Conservation (phyloP, 805 yeast genomes). For the Cephaloascus albidus region DNA sequence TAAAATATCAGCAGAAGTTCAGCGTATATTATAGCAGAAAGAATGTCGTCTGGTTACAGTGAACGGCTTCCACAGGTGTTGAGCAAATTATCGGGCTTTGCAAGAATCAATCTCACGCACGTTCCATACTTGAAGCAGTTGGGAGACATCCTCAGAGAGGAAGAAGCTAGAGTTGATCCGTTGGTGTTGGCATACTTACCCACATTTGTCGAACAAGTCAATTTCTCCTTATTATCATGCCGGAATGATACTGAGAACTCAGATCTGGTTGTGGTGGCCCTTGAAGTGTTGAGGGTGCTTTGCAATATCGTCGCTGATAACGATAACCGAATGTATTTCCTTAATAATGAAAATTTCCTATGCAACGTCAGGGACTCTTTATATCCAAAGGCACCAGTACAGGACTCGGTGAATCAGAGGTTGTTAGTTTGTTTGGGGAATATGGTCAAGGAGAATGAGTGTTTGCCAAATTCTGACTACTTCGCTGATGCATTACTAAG, state of each 20-base stretch:
- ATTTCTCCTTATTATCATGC: conserved; percentile 2
- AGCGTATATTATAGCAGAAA: too few species aligned
- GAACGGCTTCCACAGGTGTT: too few species aligned
- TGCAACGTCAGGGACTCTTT: conserved; percentile 7
- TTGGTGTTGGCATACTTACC: conserved; percentile 6
- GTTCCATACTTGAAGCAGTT: too few species aligned
- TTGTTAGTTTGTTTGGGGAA: conserved; percentile 1
- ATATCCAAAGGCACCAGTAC: conserved; percentile 9
- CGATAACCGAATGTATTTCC: conserved; percentile 8
- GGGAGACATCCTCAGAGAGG: conserved; percentile 11
- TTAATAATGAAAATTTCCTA: conserved; percentile 4
- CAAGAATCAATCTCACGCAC: too few species aligned
- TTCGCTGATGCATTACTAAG: too few species aligned
- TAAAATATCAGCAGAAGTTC: too few species aligned
- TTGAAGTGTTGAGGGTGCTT: conserved; percentile 11
- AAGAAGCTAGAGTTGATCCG: conserved; percentile 5
- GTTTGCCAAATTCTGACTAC: too few species aligned
- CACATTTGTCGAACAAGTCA: conserved; percentile 6
- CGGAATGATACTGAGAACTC: conserved; percentile 1
- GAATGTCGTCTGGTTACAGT: too few species aligned
- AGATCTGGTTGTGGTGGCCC: conserved; percentile 3
- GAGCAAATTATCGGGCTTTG: too few species aligned
- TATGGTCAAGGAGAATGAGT: neutral
- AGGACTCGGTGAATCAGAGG: conserved; percentile 1
- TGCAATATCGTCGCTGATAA: conserved; percentile 15